A percentile compares a stretch with the other conserved stretches of the same genome.
These are phyloP conservation scores for Camelina hispida DNA, from an alignment of 345 rosid species.

Conservation along the genomic window DNA sequence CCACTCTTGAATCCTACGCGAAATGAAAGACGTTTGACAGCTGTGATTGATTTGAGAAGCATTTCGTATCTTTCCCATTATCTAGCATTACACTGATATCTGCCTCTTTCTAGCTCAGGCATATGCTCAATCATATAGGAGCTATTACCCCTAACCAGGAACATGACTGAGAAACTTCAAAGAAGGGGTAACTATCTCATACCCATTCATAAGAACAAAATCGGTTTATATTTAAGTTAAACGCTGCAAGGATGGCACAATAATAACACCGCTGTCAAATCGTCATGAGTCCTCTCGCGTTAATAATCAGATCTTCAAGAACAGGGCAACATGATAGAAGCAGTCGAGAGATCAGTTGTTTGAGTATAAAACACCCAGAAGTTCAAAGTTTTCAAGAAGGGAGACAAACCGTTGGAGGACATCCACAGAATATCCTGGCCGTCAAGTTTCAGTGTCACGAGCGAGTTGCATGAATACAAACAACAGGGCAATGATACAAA, in stretches of 20 bases:
- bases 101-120: not conserved
- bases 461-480: not conserved
- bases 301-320: not conserved
- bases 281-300: not conserved
- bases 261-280: not conserved
- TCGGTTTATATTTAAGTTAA: accelerated
- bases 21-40: not conserved
- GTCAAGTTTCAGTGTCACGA: not conserved
- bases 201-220: not conserved
- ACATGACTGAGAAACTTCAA: not conserved
- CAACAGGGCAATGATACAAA: not conserved
- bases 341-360: not conserved
- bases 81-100: not conserved
- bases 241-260: not conserved
- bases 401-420: not conserved
- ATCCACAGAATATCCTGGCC: not conserved
- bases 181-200: not conserved
- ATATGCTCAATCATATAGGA: not conserved
- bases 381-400: not conserved
- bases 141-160: not conserved
- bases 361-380: not conserved
- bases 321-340: not conserved
- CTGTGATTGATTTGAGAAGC: not conserved
- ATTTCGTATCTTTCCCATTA: not conserved
- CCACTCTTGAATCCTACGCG: not conserved